phyloP scores from a whole-genome alignment of 768 basidiomycete genomes.

The Scleroderma citrinum region DNA sequence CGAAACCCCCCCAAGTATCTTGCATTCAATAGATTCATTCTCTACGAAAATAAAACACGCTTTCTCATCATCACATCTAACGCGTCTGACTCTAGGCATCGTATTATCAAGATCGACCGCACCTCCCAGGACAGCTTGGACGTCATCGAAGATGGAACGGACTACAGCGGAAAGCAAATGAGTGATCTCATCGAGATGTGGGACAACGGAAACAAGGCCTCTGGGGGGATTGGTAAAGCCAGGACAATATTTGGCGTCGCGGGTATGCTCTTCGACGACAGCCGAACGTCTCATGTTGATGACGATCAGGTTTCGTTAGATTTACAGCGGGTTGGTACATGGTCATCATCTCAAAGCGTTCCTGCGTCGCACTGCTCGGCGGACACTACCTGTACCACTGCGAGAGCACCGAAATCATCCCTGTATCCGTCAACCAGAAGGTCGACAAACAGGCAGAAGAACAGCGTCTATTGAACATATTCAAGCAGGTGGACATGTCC shows the following conservation, averaged over 20 bases:
- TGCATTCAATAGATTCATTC: constrained; percentile 71
- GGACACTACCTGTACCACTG: constrained; percentile 97
- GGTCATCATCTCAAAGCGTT: constrained; percentile 83
- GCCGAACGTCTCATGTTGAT: background rate
- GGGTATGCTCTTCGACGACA: constrained; percentile 35
- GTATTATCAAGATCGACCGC: constrained; percentile 91
- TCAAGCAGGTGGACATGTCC: constrained; percentile 96
- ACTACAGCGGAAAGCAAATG: constrained; percentile 88
- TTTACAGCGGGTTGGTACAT: constrained; percentile 98
- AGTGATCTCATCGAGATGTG: constrained; percentile 89
- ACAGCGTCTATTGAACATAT: constrained; percentile 79
- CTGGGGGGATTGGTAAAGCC: constrained; percentile 79
- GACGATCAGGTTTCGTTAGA: constrained; percentile 64
- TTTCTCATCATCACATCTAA: constrained; percentile 93
- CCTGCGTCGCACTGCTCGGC: constrained; percentile 88
- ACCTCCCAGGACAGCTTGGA: constrained; percentile 68
- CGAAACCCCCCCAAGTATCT: background rate
- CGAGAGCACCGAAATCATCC: constrained; percentile 82
- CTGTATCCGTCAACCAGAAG: constrained; percentile 73
- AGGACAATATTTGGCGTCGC: constrained; percentile 79
- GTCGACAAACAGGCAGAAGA: constrained; percentile 87
- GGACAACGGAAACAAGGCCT: constrained; percentile 87
- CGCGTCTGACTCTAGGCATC: constrained; percentile 79
- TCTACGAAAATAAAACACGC: constrained; percentile 88
- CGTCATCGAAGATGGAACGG: constrained; percentile 81